These are phyloP conservation scores for Mariannaea elegans DNA, from an alignment of 2,329 filamentous ascomycete species.

Conservation along the genomic window DNA sequence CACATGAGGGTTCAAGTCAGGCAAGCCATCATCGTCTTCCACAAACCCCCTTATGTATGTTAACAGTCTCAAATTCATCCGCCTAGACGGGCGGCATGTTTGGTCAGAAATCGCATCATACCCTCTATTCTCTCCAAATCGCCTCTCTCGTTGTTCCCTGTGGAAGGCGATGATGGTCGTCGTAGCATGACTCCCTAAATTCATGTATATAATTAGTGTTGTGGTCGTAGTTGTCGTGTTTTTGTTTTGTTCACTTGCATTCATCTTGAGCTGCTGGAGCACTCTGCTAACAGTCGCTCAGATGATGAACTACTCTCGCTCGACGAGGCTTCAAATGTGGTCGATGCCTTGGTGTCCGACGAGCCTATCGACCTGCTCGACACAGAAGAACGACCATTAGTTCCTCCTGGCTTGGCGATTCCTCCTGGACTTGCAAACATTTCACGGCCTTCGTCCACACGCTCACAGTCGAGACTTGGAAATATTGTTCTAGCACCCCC, in stretches of 20 bases:
- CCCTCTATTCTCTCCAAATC: constrained; percentile 49
- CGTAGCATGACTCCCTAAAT: constrained; percentile 58
- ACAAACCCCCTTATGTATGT: constrained; percentile 70
- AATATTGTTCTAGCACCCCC: constrained; percentile 40
- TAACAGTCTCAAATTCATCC: constrained; percentile 57
- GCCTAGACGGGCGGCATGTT: constrained; percentile 45
- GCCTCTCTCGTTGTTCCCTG: constrained; percentile 46
- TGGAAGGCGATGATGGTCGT: constrained; percentile 71
- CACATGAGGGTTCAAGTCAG: constrained; percentile 52
- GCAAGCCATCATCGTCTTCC: constrained; percentile 78
- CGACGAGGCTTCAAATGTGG: constrained; percentile 69
- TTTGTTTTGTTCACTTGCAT: constrained; percentile 34
- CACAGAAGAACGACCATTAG: constrained; percentile 31
- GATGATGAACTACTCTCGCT: constrained; percentile 70
- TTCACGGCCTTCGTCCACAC: constrained; percentile 31
- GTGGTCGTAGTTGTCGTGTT: constrained; percentile 40
- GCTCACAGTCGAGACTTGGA: constrained; percentile 27
- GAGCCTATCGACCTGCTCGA: constrained; percentile 41
- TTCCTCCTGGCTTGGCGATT: constrained; percentile 44
- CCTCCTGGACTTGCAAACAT: constrained; percentile 34
- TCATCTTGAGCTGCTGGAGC: constrained; percentile 29
- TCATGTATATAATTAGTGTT: constrained; percentile 55
- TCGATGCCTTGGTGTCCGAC: constrained; percentile 76
- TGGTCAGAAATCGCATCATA: constrained; percentile 54
- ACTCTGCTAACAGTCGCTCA: constrained; percentile 58